Base-by-base conservation (phyloP, 148 eudicot species). In the Salicornia ramosissima region DNA sequence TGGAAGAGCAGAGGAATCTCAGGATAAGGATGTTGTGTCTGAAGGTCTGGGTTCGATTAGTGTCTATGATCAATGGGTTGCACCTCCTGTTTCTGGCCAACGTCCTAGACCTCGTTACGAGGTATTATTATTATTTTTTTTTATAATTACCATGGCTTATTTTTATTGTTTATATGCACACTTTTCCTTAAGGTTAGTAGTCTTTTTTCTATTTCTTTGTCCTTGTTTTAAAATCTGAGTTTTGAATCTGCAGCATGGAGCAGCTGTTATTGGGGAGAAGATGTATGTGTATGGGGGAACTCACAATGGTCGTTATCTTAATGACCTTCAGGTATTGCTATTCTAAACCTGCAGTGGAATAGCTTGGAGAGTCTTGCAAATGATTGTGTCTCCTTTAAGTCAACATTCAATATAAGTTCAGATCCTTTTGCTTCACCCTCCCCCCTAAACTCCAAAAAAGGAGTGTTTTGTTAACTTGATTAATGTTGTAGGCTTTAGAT, bases 291-390 rank as follows among this genome's bases (percentile, higher is more conserved):
- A 82, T 73, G 97, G 99, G 18, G 99, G 99, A 76, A 94, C 87
- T 75, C 90, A 94, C 85, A 94, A 94, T 82, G 99, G 99, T 21
- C 99, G 97, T 56, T 94, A 94, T 85, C 89, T 94, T 66, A 91
- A 71, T 76, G 99, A 94, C 85, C 96, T 94, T 72, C 99, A 94
- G 97, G 99, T 94, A 75, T 72, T 53, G 42, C 7, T 21, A 57
- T 24, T 56, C 36, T 39, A 14, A 43, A 57, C 21, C 24, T 34
- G 36, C 24, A 51, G 43, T 51, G 46, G 30, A 43, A 50, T 34
- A 28, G 31, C 65, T 55, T 46, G 4, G 12, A 11, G 56, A 25
- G 39, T 31, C 65, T 16, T 51, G 21, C 25, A 25, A 39, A 53
- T 45, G 22, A 26, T 45, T 65, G 53, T 42, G 60, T n/a, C 64